Base-by-base conservation (phyloP, 148 eudicot genomes). In the Agrostemma githago region DNA sequence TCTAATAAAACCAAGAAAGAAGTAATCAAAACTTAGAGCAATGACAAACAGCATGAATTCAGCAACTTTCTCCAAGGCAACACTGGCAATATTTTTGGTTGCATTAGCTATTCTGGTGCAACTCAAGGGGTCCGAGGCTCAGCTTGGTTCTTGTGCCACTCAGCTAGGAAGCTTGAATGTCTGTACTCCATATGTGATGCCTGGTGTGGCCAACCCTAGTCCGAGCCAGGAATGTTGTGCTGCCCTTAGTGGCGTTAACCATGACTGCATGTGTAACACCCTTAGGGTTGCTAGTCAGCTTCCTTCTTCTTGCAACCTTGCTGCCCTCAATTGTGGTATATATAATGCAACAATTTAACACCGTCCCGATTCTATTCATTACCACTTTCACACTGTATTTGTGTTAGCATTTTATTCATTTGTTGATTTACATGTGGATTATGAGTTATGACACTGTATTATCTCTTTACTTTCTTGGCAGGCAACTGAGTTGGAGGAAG, bases 191-290 rank as follows among this genome's bases (percentile, higher is more conserved):
- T 94, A 77, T 53, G 93, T 90, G 62, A 57, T 90, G 17, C 93
- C 97, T 0, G 96, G 96, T 2, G 61, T 80, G 0, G 3, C 80
- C n/a, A 67, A 72, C 41, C 6, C 77, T 16, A 67, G 2, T 72
- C 99, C 99, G 0, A 92, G 81, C 81, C 0, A 81, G 3, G 94
- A 85, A 0, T 92, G 99, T 73, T 95, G 99, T 77, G 74, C 73
- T 1, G 96, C 97, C 0, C 92, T 95, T 26, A 86, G 85, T 60
- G 66, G 83, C 0, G 79, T 92, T 5, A 83, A 86, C 6, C 92
- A 85, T 57, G 90, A 86, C 44, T 90, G 97, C 77, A 68, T 90
- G 39, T 95, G 99, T 79, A 87, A 69, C 84, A 90, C 99, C 8
- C 76, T 92, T 42, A 70, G 92, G 76, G 66, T 21, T 10, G 10